Percentiles rank a stretch among this genome's conserved stretches.
Conservation (phyloP, 2,329 filamentous ascomycete species). For the Xylariaceae sp. region DNA sequence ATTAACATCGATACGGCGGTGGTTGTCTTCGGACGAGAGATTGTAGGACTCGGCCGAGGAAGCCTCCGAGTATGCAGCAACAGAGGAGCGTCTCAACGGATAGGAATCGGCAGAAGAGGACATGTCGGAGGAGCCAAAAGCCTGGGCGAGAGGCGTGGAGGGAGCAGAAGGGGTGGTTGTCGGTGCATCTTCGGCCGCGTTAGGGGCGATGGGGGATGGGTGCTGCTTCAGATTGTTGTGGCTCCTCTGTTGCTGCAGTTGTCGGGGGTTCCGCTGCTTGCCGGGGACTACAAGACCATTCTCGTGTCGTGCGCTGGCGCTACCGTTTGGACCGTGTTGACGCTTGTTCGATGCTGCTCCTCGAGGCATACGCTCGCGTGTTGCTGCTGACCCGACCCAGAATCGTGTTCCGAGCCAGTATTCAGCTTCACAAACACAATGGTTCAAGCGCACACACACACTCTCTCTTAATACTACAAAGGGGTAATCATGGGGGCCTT, state of each 20-base stretch:
- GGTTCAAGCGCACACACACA: no score
- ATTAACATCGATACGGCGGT: conserved; percentile 68
- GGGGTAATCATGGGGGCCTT: no score
- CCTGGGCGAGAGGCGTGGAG: conserved; percentile 35
- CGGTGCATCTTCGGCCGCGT: conserved; percentile 30
- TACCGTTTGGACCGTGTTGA: conserved; percentile 51
- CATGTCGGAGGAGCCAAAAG: conserved; percentile 38
- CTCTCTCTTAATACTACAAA: no score
- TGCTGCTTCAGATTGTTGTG: no score
- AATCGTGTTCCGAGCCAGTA: conserved; percentile 44
- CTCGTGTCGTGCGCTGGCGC: no score
- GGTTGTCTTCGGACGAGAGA: conserved; percentile 44
- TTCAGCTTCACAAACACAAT: conserved; percentile 23
- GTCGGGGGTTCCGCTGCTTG: conserved; percentile 15
- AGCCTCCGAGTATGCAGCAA: conserved; percentile 51
- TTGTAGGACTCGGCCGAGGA: conserved; percentile 51
- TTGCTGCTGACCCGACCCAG: conserved; percentile 41
- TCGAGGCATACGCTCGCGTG: conserved; percentile 55
- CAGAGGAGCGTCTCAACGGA: conserved; percentile 31
- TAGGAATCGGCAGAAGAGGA: conserved; percentile 38
- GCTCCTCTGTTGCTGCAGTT: conserved; percentile 19
- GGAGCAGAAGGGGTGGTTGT: conserved; percentile 29
- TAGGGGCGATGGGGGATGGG: no score
- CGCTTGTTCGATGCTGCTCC: conserved; percentile 56
- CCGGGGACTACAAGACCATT: no score